These are phyloP conservation scores for Heliamphora pulchella DNA, from an alignment of 179 eudicot genomes.

Conservation along the genomic window DNA sequence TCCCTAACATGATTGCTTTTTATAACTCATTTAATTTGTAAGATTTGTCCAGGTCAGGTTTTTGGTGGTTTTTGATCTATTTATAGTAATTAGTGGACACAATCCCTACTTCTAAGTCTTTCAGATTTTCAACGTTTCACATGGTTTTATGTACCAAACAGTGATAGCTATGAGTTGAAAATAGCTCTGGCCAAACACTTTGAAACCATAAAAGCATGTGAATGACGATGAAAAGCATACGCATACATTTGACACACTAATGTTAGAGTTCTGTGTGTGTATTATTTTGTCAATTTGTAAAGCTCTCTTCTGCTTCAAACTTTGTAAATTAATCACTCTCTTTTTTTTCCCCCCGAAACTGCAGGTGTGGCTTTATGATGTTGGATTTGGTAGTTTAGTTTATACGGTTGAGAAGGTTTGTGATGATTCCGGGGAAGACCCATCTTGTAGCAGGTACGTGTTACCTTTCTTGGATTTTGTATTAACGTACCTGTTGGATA, in stretches of 20 bases:
- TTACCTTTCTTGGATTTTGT: neutral
- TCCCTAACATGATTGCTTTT: slow-evolving; percentile 2
- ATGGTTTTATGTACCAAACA: neutral
- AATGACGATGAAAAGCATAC: neutral
- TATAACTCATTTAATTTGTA: neutral
- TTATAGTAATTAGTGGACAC: neutral
- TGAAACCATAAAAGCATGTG: neutral
- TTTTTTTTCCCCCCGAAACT: slow-evolving; percentile 13
- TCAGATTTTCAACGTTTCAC: neutral
- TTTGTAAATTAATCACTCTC: too few species aligned
- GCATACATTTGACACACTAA: neutral
- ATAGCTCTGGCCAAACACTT: neutral
- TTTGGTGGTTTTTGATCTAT: neutral
- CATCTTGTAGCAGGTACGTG: slow-evolving; percentile 74
- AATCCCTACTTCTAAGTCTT: neutral
- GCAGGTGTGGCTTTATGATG: slow-evolving; percentile 78
- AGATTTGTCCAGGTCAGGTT: neutral
- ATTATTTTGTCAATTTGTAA: neutral
- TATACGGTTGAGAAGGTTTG: slow-evolving; percentile 71
- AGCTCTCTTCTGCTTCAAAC: neutral
- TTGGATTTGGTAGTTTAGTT: slow-evolving; percentile 49
- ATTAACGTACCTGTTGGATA: too few species aligned
- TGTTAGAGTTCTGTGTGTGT: neutral
- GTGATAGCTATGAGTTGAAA: neutral
- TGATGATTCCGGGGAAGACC: slow-evolving; percentile 92